These are phyloP conservation scores for Aulographum hederae DNA, from an alignment of 2,329 filamentous ascomycete genomes.

Conservation along the genomic window DNA sequence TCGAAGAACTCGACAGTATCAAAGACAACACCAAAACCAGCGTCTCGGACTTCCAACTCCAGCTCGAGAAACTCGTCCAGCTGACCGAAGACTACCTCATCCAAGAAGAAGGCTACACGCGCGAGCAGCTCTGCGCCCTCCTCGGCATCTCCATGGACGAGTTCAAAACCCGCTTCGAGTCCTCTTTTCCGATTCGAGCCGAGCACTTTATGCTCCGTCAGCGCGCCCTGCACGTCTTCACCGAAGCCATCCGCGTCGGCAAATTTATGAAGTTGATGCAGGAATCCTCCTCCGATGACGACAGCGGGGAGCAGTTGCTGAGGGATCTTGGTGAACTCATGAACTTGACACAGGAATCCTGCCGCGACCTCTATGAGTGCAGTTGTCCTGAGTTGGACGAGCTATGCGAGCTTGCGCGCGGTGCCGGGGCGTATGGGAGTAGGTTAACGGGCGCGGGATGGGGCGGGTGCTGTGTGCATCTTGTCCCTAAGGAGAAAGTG, in stretches of 20 bases:
- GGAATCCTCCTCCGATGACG: conserved; percentile 19
- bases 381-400: conserved; percentile 84
- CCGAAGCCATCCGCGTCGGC: conserved; percentile 71
- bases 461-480: conserved; percentile 90
- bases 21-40: conserved; percentile 28
- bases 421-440: conserved; percentile 67
- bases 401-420: conserved; percentile 61
- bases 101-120: conserved; percentile 69
- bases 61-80: conserved; percentile 56
- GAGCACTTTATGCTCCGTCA: conserved; percentile 76
- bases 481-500: conserved; percentile 71
- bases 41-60: conserved; percentile 29
- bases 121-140: conserved; percentile 61
- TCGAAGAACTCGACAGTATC: conserved; percentile 33
- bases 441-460: conserved; percentile 85
- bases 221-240: conserved; percentile 78
- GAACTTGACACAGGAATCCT: conserved; percentile 79
- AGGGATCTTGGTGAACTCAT: conserved; percentile 60
- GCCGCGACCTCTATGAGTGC: conserved; percentile 76
- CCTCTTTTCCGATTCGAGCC: conserved; percentile 74
- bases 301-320: conserved; percentile 49
- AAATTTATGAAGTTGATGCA: conserved; percentile 63
- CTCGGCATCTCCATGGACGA: conserved; percentile 52
- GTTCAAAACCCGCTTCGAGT: conserved; percentile 62
- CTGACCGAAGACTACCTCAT: conserved; percentile 54